Evolutionary conservation across 192 early-diverging fungal species (phyloP).

Genomic region (Coemansia sp.): DNA sequence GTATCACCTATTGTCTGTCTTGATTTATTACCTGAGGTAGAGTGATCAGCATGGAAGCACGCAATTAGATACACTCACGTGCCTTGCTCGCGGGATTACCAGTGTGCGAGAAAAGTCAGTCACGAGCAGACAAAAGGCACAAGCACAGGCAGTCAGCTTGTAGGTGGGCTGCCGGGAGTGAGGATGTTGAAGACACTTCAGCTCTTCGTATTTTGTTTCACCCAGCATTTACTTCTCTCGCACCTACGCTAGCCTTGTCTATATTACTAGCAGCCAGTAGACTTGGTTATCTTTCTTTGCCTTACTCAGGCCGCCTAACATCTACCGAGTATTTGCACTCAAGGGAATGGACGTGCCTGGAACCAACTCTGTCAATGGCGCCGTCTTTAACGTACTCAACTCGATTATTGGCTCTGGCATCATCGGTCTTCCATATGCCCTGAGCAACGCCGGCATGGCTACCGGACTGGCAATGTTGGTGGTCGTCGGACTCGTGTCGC

Average conservation of each 20-base stretch:
- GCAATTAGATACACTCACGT: neutral
- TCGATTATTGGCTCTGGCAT: conserved; percentile 70
- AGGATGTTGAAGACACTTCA: neutral
- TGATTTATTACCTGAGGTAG: neutral
- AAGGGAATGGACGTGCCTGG: neutral
- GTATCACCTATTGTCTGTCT: neutral
- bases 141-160: neutral
- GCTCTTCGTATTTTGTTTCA: neutral
- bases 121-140: neutral
- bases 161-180: neutral
- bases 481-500: conserved; percentile 56
- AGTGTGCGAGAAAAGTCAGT: neutral
- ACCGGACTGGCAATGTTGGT: conserved; percentile 59
- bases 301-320: neutral
- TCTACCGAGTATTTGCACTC: neutral
- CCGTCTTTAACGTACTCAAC: conserved; percentile 65
- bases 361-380: conserved; percentile 11
- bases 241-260: neutral
- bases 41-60: neutral
- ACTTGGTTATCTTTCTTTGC: neutral
- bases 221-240: neutral
- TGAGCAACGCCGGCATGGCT: conserved; percentile 62
- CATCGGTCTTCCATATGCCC: conserved; percentile 64
- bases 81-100: neutral
- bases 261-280: neutral